Evolutionary conservation across 2,329 filamentous ascomycete genomes (phyloP).

Genomic region (Ophiocordyceps camponoti-floridani): DNA sequence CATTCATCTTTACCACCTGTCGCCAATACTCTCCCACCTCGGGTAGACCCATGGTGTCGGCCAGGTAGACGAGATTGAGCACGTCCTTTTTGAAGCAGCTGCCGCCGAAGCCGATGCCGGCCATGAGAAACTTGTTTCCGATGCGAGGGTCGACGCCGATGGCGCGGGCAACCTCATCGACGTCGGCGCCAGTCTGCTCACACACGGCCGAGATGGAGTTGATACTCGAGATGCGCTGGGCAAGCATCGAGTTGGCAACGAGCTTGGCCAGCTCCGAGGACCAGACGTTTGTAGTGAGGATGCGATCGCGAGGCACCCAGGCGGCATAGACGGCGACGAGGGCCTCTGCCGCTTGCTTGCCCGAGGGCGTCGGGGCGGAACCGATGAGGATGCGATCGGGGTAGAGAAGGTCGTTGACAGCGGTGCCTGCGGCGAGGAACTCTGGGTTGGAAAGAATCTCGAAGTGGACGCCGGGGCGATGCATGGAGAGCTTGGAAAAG

Average conservation of each 20-base stretch:
- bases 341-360: conserved; percentile 41
- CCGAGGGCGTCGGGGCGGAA: conserved; percentile 40
- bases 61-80: conserved; percentile 54
- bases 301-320: conserved; percentile 51
- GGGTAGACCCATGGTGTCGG: conserved; percentile 47
- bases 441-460: conserved; percentile 70
- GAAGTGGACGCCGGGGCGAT: conserved; percentile 46
- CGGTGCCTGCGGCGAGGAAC: conserved; percentile 63
- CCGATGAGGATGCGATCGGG: conserved; percentile 65
- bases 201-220: conserved; percentile 70
- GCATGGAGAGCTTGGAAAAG: conserved; percentile 28
- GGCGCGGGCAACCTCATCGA: conserved; percentile 51
- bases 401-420: conserved; percentile 49
- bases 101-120: conserved; percentile 62
- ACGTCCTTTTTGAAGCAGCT: conserved; percentile 74
- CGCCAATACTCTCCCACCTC: conserved; percentile 64
- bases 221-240: conserved; percentile 65
- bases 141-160: conserved; percentile 56
- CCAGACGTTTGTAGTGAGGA: conserved; percentile 57
- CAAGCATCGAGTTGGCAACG: conserved; percentile 63
- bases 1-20: conserved; percentile 58
- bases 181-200: conserved; percentile 56
- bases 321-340: conserved; percentile 49
- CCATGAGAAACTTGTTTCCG: conserved; percentile 54
- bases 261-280: conserved; percentile 67